phyloP scores from a whole-genome alignment of 2,329 filamentous ascomycete genomes.

The Fusarium ramigenum region DNA sequence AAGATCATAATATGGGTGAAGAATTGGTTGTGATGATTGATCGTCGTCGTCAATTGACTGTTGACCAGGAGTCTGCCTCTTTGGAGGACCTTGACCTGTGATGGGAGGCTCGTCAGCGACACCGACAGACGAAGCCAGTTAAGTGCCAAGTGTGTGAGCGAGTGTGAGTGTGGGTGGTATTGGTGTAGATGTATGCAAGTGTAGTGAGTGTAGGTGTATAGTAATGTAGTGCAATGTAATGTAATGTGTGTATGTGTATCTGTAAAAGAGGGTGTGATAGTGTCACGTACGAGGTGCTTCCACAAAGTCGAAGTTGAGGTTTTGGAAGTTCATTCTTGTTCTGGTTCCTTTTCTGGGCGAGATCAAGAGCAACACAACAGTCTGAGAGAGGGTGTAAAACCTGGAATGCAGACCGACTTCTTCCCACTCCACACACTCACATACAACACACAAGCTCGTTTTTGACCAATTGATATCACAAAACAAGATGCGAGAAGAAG shows the following conservation, averaged over 20 bases:
- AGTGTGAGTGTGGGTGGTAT: not conserved
- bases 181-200: not conserved
- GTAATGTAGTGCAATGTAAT: not conserved
- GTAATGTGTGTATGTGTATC: not conserved
- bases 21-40: slow-evolving; percentile 37
- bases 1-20: slow-evolving; percentile 41
- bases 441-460: slow-evolving; percentile 36
- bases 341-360: slow-evolving; percentile 32
- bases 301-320: slow-evolving; percentile 49
- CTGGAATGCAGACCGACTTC: slow-evolving; percentile 39
- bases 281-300: slow-evolving; percentile 51
- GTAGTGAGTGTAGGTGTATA: not conserved
- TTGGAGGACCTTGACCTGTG: slow-evolving; percentile 40
- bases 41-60: slow-evolving; percentile 40
- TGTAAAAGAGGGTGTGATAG: slow-evolving; percentile 10
- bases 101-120: slow-evolving; percentile 28
- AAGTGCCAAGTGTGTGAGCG: not conserved
- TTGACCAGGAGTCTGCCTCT: slow-evolving; percentile 29
- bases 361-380: not conserved
- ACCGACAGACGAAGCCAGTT: slow-evolving; percentile 27
- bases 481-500: slow-evolving; percentile 44
- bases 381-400: slow-evolving; percentile 7
- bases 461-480: slow-evolving; percentile 48
- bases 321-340: slow-evolving; percentile 51
- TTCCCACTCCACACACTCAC: slow-evolving; percentile 47